Base-by-base conservation (phyloP, 1,139 yeast species). In the Insectozyma bohioensis region DNA sequence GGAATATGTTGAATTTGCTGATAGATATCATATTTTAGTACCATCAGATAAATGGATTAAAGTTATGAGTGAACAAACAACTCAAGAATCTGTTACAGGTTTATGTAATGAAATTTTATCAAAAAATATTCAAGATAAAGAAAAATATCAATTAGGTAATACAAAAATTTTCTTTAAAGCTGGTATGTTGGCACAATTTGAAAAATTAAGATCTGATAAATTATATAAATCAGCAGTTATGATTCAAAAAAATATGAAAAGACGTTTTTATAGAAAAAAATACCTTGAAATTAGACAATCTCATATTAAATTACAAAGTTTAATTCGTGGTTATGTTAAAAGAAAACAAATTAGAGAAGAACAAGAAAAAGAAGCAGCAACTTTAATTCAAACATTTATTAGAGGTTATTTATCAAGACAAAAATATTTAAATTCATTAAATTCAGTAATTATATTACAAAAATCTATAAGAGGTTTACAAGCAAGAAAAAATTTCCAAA, bases 111-210 rank as follows among this genome's bases (percentile, higher is more conserved):
- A 71, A 31, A 85, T 92, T 41, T 68, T 92, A 51, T 63, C 67
- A 31, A 63, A 69, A 22, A 77, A 85, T 28, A 78, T 86, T 33
- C 74, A 79, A 20, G 83, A 82, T 46, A 67, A 66, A 31, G 68
- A 70, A 33, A 85, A 84, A 51, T 90, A 83, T 56, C 97, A 92
- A 61, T 70, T 86, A 43, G 94, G 94, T 63, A 76, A 80, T 49
- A 85, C 96, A 24, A 92, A 92, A 58, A 87, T 92, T 30, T 92
- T 92, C 62, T 92, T 92, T 71, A 88, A 90, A 57, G 95, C 97
- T 23, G 98, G 98, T 51, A 87, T 92, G 72, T 72, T 92, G 53
- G 98, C 97, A 12, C 83, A 82, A 46, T 75, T 92, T 45, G 98
- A 92, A 62, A 87, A 87, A 47, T 63, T 84, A 49, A 80, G 97